These are phyloP conservation scores for Aspergillus coremiiformis DNA, from an alignment of 495 filamentous ascomycete species.

Conservation along the genomic window DNA sequence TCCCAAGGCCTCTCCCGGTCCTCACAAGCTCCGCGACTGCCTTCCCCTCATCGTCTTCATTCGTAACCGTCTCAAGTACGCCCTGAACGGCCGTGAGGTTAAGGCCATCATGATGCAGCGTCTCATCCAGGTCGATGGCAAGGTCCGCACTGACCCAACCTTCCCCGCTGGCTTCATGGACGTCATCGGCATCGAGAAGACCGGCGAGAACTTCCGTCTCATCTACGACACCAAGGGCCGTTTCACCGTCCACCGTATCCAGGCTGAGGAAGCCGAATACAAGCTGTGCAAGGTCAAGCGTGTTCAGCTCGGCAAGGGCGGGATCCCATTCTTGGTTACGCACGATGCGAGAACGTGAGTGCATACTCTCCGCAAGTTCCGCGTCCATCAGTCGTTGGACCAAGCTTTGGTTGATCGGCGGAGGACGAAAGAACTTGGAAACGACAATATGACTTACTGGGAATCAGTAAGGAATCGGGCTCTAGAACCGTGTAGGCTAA, in stretches of 20 bases:
- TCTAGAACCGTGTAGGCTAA: constrained; percentile 35
- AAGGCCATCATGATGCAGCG: constrained; percentile 99
- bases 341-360: constrained; percentile 99
- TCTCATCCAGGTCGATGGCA: constrained; percentile 98
- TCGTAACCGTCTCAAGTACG: constrained; percentile 97
- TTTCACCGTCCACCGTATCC: constrained; percentile 99
- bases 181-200: constrained; percentile 98
- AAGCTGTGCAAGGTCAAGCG: constrained; percentile 99
- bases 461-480: constrained; percentile 27
- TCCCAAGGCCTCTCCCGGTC: constrained; percentile 90
- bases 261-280: constrained; percentile 94
- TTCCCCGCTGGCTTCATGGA: constrained; percentile 99
- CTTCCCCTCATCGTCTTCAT: constrained; percentile 99
- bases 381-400: constrained; percentile 99
- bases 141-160: constrained; percentile 97
- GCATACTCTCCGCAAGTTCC: constrained; percentile 56
- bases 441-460: constrained; percentile 14
- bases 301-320: constrained; percentile 96
- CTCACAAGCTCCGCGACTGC: constrained; percentile 98
- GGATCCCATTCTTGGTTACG: constrained; percentile 99
- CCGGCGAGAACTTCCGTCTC: constrained; percentile 98
- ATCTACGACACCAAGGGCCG: constrained; percentile 99
- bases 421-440: constrained; percentile 33
- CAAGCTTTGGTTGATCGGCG: constrained; percentile 84
- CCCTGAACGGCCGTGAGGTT: constrained; percentile 94